Evolutionary conservation across 805 yeast species (phyloP).

Genomic region (Zygoascus tannicola): DNA sequence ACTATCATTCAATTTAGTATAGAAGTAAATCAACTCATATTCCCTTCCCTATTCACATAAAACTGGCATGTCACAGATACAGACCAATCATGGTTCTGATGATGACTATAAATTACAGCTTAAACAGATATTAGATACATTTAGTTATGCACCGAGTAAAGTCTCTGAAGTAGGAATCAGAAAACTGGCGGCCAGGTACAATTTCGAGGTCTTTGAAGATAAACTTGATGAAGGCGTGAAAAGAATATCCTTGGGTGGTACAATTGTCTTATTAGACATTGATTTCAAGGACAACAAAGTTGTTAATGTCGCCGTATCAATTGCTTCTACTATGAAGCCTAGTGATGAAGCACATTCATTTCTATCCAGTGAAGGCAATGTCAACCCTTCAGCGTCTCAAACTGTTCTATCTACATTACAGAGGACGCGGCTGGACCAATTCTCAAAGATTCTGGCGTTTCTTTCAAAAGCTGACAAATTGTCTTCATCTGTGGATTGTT

Average conservation of each 20-base stretch:
- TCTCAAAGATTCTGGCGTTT: conserved; percentile 25
- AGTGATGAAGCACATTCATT: conserved; percentile 17
- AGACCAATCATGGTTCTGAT: background rate
- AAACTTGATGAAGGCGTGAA: conserved; percentile 20
- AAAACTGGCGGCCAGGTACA: conserved; percentile 22
- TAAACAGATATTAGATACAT: conserved; percentile 12
- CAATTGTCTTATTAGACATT: conserved; percentile 30
- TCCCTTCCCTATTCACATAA: no score
- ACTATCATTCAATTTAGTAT: no score
- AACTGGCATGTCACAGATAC: no score
- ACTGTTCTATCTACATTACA: conserved; percentile 22
- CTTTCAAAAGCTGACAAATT: conserved; percentile 29
- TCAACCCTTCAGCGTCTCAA: conserved; percentile 17
- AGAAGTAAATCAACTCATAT: no score
- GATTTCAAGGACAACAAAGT: conserved; percentile 19
- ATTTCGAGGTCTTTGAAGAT: conserved; percentile 32
- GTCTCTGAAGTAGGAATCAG: conserved; percentile 28
- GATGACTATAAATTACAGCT: conserved; percentile 6
- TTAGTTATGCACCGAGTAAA: conserved; percentile 28
- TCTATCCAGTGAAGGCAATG: conserved; percentile 16
- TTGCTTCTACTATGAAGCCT: conserved; percentile 20
- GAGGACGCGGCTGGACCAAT: conserved; percentile 27
- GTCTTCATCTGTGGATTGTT: conserved; percentile 28
- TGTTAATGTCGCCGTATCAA: conserved; percentile 24
- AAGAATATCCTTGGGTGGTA: conserved; percentile 31